These are phyloP conservation scores for Verticillium nonalfalfae DNA, from an alignment of 2,329 filamentous ascomycete genomes.

Conservation along the genomic window DNA sequence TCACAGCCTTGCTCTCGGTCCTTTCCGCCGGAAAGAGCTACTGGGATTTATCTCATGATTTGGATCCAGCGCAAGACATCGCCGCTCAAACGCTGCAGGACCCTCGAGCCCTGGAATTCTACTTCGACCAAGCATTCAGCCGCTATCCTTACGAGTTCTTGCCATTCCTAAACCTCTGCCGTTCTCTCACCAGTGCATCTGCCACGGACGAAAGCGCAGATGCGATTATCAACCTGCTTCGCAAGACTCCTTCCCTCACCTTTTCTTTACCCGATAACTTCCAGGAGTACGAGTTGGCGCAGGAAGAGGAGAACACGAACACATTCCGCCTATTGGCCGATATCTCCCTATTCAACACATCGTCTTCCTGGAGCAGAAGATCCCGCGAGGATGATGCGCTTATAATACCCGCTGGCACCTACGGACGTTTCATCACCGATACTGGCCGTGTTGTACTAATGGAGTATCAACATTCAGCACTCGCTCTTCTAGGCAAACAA, in stretches of 20 bases:
- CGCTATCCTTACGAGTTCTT: slow-evolving; percentile 83
- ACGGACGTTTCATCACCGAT: slow-evolving; percentile 70
- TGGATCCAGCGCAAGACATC: slow-evolving; percentile 6
- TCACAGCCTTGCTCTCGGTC: slow-evolving; percentile 59
- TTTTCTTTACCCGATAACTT: slow-evolving; percentile 69
- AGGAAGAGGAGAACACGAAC: slow-evolving; percentile 82
- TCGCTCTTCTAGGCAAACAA: slow-evolving; percentile 73
- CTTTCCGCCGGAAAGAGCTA: slow-evolving; percentile 49
- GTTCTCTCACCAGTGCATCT: slow-evolving; percentile 45
- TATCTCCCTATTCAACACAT: slow-evolving; percentile 54
- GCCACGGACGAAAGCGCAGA: slow-evolving; percentile 32
- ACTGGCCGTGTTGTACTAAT: slow-evolving; percentile 68
- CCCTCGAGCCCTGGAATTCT: slow-evolving; percentile 43
- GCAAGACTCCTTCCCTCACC: slow-evolving; percentile 67
- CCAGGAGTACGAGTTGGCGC: slow-evolving; percentile 66
- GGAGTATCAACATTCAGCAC: slow-evolving; percentile 72
- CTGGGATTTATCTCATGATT: slow-evolving; percentile 37
- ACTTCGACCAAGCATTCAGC: slow-evolving; percentile 62
- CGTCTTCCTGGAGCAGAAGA: slow-evolving; percentile 36
- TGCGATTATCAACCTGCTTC: slow-evolving; percentile 56
- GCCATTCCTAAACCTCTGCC: slow-evolving; percentile 69
- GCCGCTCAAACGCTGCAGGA: slow-evolving; percentile 8
- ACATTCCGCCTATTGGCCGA: slow-evolving; percentile 62
- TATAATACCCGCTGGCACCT: slow-evolving; percentile 58
- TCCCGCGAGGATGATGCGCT: slow-evolving; percentile 45